Base-by-base conservation (phyloP, 768 basidiomycete genomes). In the Lentinula aciculospora region DNA sequence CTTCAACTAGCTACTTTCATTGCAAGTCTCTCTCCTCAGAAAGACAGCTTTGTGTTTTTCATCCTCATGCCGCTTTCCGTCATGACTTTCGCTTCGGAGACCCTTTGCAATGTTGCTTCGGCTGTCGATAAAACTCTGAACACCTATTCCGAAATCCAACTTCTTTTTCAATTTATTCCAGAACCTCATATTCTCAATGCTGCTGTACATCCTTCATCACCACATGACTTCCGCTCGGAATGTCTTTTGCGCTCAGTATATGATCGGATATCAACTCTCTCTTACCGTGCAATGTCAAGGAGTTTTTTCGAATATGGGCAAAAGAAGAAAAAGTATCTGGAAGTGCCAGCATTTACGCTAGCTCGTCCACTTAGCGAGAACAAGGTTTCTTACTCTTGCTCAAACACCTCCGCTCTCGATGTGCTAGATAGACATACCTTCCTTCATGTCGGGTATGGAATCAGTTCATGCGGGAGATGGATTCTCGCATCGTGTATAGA, bases 141-240 rank as follows among this genome's bases (percentile, higher is more conserved):
- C 67, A 69, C 75, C 12, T 73, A 76, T 48, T 63, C 71, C n/a
- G 66, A 77, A 12, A 74, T 68, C 13, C 81, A 82, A 51, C 74
- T 88, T 17, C 73, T 87, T 28, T 81, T 90, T 58, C 88, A 94
- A 57, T 81, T 92, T 61, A 73, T 94, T 44, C 88, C 92, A 3
- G 86, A 91, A 60, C 74, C 80, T 31, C 71, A 81, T 44, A 71
- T 89, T 23, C 67, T 77, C 44, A 75, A 78, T 9, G 71, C 74
- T 17, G 72, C 79, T n/a, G 23, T 53, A 13, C 74, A 77, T 46
- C 74, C 77, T 37, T 72, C 82, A 15, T 64, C 72, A 4, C 61
- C 72, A 5, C 71, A 70, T 39, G 71, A 76, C 53, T 70, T 74
- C 2, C 73, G 77, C 28, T 65, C 83, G 12, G 80, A 84, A 31